phyloP scores from a whole-genome alignment of 495 filamentous ascomycete species.

The Lophiotrema nucula region DNA sequence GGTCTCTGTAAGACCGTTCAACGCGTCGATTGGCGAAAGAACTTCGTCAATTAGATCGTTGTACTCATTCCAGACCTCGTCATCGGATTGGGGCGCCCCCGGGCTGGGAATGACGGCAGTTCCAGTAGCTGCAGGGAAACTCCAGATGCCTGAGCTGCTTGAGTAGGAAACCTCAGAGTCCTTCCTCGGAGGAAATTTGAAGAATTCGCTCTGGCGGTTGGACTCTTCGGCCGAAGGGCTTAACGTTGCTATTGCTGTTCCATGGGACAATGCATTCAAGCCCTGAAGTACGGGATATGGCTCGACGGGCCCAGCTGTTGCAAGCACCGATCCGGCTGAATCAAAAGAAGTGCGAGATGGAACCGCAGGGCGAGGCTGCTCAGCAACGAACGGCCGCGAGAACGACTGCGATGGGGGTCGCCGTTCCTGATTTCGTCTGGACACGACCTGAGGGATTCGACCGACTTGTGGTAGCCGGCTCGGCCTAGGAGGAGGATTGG shows the following conservation, averaged over 20 bases:
- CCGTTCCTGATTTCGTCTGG: conserved; percentile 64
- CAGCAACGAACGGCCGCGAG: conserved; percentile 70
- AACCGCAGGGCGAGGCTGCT: conserved; percentile 44
- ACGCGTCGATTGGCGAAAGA: conserved; percentile 47
- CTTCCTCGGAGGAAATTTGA: conserved; percentile 70
- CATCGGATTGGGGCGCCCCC: conserved; percentile 62
- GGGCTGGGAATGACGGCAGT: conserved; percentile 62
- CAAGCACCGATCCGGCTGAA: conserved; percentile 3
- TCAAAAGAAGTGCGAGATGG: conserved; percentile 16
- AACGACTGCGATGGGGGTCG: conserved; percentile 76
- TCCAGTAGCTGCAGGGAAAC: conserved; percentile 48
- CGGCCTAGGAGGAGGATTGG: conserved; percentile 36
- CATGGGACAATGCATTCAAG: conserved; percentile 23
- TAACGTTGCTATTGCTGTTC: conserved; percentile 26
- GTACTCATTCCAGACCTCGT: conserved; percentile 95
- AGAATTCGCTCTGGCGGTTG: conserved; percentile 53
- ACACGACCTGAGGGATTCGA: conserved; percentile 85
- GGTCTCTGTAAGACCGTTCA: not conserved
- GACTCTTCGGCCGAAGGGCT: conserved; percentile 28
- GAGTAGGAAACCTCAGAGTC: conserved; percentile 67
- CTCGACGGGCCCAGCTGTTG: conserved; percentile 23
- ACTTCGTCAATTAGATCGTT: conserved; percentile 83
- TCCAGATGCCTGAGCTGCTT: conserved; percentile 63
- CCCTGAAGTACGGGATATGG: conserved; percentile 31
- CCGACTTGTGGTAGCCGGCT: conserved; percentile 73